Base-by-base conservation (phyloP, 306 rosid genomes). In the Alnus glutinosa region DNA sequence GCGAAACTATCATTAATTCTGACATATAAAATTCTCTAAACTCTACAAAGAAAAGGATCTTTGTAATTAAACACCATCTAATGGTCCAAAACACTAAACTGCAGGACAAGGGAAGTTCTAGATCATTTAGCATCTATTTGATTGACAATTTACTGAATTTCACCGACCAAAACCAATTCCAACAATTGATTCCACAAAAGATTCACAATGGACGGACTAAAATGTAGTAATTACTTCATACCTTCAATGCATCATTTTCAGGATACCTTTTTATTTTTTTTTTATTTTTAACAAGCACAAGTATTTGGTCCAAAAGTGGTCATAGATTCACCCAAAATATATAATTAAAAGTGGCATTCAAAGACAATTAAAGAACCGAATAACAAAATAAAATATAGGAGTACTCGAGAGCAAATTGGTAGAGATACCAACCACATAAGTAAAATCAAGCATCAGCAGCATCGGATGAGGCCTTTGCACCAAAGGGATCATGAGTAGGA, bases 401-500 rank as follows among this genome's bases (percentile, higher is more conserved):
- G 28, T 39, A 8, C 12, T 1, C 16, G 11, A 39, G 30, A 39
- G 48, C 28, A 37, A 39, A 67, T 2, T 9, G 18, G 28, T 67
- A 32, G 23, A 42, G 50, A 18, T 14, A 18, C 30, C 71, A 39
- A 66, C 16, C 71, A 80, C 84, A 83, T 81, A 83, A 82, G 59
- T 71, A 77, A 82, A 78, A 74, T 85, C 85, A 91, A 5, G 84
- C 79, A 70, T 93, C 94, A 44, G 66, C 34, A 59, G 84, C 89
- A 69, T 61, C 90, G 52, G 90, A 91, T 0, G 87, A 79, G 70
- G 83, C 78, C 81, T 92, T 89, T 55, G 81, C 75, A 10, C 81
- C 92, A 74, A 92, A 94, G 72, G 97, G 97, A 77, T 94, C 98
- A 47, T 95, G 99, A 72, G 89, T 87, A 72, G 99, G 98, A 55